Percentiles rank a stretch among this genome's conserved stretches.
These are phyloP conservation scores for Scleromitrula shiraiana DNA, from an alignment of 2,329 filamentous ascomycete genomes.

Conservation along the genomic window DNA sequence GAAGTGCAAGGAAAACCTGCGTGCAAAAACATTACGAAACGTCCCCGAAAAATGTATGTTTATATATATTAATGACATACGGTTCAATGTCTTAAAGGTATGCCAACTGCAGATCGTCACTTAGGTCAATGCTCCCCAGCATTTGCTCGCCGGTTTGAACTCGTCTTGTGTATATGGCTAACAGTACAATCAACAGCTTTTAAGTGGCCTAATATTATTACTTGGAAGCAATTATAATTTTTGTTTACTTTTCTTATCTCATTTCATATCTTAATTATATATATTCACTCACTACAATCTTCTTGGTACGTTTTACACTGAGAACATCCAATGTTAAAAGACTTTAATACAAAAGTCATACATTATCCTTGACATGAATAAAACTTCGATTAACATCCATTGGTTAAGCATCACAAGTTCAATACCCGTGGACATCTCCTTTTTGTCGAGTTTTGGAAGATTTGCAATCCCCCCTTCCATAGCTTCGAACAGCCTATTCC, in stretches of 20 bases:
- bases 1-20: conserved; percentile 1
- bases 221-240: neutral
- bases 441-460: too few species aligned
- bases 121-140: neutral
- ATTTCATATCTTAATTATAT: neutral
- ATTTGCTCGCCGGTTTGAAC: neutral
- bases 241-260: neutral
- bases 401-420: neutral
- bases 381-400: neutral
- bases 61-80: conserved; percentile 1
- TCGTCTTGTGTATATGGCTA: conserved; percentile 1
- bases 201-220: conserved; percentile 2
- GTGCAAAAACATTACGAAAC: conserved; percentile 1
- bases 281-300: neutral
- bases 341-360: too few species aligned
- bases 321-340: too few species aligned
- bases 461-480: too few species aligned
- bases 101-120: neutral
- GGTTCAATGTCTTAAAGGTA: conserved; percentile 10
- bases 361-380: neutral
- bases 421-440: too few species aligned
- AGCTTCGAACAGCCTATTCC: neutral
- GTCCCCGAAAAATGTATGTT: neutral
- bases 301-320: neutral
- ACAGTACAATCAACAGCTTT: neutral